These are phyloP conservation scores for Marchantia paleacea DNA, from an alignment of 225 moss, liverwort and hornwort genomes.

Conservation along the genomic window DNA sequence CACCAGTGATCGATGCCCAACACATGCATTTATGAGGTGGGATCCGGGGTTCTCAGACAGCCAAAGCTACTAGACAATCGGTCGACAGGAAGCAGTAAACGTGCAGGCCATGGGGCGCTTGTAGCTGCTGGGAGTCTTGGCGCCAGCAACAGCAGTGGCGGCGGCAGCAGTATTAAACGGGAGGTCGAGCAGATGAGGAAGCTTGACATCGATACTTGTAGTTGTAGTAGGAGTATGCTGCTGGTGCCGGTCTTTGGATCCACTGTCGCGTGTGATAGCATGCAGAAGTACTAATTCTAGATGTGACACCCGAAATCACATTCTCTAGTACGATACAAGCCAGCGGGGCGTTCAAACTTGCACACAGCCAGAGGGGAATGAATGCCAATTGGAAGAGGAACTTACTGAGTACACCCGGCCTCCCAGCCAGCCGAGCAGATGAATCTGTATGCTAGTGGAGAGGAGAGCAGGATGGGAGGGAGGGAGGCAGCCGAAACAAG, in stretches of 20 bases:
- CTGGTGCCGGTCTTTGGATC: neutral
- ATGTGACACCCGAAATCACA: neutral
- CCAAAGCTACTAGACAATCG: neutral
- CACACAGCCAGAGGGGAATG: too few species aligned
- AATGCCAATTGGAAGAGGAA: too few species aligned
- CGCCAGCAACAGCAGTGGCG: too few species aligned
- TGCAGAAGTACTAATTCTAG: neutral
- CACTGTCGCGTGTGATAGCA: neutral
- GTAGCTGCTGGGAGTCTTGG: neutral
- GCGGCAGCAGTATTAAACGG: neutral
- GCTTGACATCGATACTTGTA: neutral
- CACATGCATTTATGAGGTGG: neutral
- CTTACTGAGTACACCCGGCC: constrained; percentile 10
- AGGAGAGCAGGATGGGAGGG: constrained; percentile 5
- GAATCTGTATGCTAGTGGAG: neutral
- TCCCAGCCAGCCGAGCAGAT: constrained; percentile 3
- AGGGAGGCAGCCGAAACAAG: constrained; percentile 5
- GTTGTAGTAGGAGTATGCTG: neutral
- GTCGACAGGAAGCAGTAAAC: neutral
- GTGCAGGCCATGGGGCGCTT: neutral
- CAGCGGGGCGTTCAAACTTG: neutral
- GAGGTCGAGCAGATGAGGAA: neutral
- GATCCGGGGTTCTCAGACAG: neutral
- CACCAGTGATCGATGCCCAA: neutral
- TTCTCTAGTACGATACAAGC: neutral